Conservation (phyloP, 306 rosid genomes). For the Carpinus viminea region DNA sequence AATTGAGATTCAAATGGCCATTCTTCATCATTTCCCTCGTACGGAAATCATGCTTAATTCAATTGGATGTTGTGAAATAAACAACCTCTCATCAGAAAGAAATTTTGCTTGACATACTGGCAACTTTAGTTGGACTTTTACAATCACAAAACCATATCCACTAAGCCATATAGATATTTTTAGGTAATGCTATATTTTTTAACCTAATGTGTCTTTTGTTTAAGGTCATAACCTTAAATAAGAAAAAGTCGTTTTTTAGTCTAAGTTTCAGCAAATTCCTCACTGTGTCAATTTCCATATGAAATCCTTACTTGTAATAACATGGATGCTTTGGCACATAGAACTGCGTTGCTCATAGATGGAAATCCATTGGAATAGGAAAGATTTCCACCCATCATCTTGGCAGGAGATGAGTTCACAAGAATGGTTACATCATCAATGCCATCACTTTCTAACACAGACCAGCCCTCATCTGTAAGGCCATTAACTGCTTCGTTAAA, state of each 20-base stretch:
- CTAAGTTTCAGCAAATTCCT: not conserved
- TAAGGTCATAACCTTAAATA: not conserved
- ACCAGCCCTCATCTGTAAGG: conserved; percentile 93
- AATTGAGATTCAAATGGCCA: not conserved
- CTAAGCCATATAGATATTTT: not conserved
- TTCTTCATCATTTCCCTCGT: not conserved
- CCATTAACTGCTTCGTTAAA: conserved; percentile 98
- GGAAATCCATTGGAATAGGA: conserved; percentile 76
- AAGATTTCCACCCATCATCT: conserved; percentile 73
- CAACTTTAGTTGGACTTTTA: not conserved
- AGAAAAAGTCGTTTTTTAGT: not conserved
- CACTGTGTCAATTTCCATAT: not conserved
- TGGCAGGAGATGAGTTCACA: conserved; percentile 85
- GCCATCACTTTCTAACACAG: conserved; percentile 92
- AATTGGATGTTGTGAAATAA: not conserved
- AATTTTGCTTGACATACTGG: not conserved
- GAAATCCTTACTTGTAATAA: conserved; percentile 67
- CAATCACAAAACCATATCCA: not conserved
- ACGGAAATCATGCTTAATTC: not conserved
- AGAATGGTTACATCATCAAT: conserved; percentile 90
- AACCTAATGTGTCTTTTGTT: not conserved
- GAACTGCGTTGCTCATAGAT: conserved; percentile 64
- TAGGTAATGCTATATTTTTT: not conserved
- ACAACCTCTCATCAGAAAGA: not conserved
- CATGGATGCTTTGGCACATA: conserved; percentile 99